phyloP scores from a whole-genome alignment of 2,329 filamentous ascomycete genomes.

The Trichoderma aggressivum region DNA sequence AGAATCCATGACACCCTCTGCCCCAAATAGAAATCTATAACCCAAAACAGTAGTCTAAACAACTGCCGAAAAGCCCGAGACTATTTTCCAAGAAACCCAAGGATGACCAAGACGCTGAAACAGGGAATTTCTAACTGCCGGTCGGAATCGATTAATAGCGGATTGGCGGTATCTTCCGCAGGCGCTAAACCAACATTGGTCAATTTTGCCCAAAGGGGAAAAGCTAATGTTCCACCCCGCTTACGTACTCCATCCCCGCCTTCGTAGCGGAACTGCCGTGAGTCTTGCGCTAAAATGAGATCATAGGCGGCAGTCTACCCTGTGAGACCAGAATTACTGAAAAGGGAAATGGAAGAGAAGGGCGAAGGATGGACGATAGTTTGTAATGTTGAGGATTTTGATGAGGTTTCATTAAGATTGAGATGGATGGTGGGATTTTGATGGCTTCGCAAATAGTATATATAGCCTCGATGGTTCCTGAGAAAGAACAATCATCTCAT shows the following conservation, averaged over 20 bases:
- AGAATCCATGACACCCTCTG: too few relatives aligned
- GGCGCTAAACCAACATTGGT: background rate
- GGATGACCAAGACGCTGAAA: background rate
- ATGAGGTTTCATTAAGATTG: background rate
- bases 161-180: background rate
- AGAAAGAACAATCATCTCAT: background rate
- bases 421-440: background rate
- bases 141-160: background rate
- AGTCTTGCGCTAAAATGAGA: background rate
- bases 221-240: background rate
- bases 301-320: background rate
- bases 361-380: background rate
- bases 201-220: slow-evolving; percentile 3
- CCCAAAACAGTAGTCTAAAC: background rate
- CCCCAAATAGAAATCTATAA: background rate
- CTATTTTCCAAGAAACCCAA: background rate
- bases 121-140: background rate
- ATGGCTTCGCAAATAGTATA: background rate
- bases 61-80: background rate
- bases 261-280: background rate
- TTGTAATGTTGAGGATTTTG: background rate
- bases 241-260: background rate
- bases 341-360: slow-evolving; percentile 7
- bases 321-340: slow-evolving; percentile 1
- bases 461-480: background rate